Evolutionary conservation across 371 early-diverging fungal genomes (phyloP), one percentile per base, ranked within the genome.

Genomic region (Mucor plumbeus): DNA sequence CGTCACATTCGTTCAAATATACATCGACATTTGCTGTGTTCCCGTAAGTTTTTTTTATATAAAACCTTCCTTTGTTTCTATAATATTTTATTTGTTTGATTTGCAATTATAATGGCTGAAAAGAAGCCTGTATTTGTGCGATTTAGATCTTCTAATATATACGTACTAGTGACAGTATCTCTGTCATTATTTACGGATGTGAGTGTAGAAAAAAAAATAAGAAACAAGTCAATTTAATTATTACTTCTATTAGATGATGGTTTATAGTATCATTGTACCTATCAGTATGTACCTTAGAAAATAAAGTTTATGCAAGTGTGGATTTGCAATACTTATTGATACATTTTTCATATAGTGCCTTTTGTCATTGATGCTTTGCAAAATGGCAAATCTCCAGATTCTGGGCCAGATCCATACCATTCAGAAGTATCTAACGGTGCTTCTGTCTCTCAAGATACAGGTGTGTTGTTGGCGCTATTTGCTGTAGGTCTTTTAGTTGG

Each of bases 211-310:
- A 11, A 7, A 38, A 38, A 11, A 9, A 38, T 2, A 38, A 38
- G 4, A 13, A 13, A 31, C 17, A 31, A 10, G 1, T 34, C 11
- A 19, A 61, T 55, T 7, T 61, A 33, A 47, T 26, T 15, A 1
- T 34, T 34, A 11, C 48, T 8, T 31, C 13, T 0, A 40, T 10
- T 86, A 92, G 78, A 89, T 91, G 69, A 69, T 87, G 15, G 79
- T 87, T 34, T 94, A 94, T 70, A 88, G 89, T 41, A 83, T 92
- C 63, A 82, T 92, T 71, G 87, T 93, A 10, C 93, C 94, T 7
- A 87, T 93, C 55, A 84, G 76, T 76, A 72, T 50, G 70, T 55
- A 7, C 33, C 6, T 15, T 19, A 26, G 53, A 38, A 4, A 34
- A 5, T 33, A 11, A 11, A 10, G 17, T 13, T 26, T 34, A 48